Evolutionary conservation across 176 grass and related monocot species (phyloP), one percentile per base, ranked within the genome.

Genomic region (Pharus latifolius): DNA sequence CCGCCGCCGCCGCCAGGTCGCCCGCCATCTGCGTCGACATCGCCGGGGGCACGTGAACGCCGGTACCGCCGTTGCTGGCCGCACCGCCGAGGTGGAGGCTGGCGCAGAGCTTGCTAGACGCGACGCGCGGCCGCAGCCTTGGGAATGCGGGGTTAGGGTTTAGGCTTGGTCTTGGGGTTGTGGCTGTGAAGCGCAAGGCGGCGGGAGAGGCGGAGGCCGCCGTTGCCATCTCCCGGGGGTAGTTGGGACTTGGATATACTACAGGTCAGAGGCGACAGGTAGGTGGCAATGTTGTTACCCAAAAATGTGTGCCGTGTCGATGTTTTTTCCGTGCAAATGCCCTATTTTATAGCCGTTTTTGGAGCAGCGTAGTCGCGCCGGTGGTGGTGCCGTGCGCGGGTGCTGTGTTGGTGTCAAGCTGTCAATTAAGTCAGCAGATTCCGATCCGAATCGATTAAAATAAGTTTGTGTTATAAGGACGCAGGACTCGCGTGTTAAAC

Each of bases 41-140:
- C 70, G 56, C 47, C 5, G 56, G 81, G 68, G 52, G n/a, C 46
- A 88, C 62, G 81, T 75, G 77, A 62, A 88, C 17, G 1, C 80
- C 76, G 57, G n/a, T n/a, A n/a, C 52, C 60, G 55, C 72, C 67
- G 55, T 70, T 87, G 49, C 44, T 55, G 50, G 49, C 35, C 13
- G 75, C 77, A 45, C 77, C 68, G 81, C 85, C 80, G 61, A 88
- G 67, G 62, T 75, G 80, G 73, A 73, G 63, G 55, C 84, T 83
- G 49, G 79, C 31, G 76, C 63, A 65, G 77, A 50, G 64, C 68
- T 60, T 85, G 63, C 52, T 55, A 66, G 33, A 2, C n/a, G 70
- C 55, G 55, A 19, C 63, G 76, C 74, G 66, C 0, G 44, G 56
- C 40, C 69, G 31, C 1, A 76, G 65, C 83, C 57, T 75, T 24